Evolutionary conservation across 352 stramenopile species (phyloP).

Genomic region (Globisporangium abappressorium): DNA sequence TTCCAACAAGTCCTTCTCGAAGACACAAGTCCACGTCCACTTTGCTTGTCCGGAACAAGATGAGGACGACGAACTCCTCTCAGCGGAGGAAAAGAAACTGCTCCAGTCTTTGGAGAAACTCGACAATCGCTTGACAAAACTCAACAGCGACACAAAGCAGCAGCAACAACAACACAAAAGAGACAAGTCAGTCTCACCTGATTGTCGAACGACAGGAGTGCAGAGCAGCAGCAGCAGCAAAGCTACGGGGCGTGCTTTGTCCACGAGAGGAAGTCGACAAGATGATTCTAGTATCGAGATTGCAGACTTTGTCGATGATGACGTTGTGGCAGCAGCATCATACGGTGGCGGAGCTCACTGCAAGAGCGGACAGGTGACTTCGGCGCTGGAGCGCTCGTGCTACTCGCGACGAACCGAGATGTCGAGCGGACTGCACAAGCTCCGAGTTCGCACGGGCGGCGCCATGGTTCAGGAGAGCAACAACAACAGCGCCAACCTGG

Average conservation of each 20-base stretch:
- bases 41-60: neutral
- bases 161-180: conserved; percentile 7
- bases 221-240: neutral
- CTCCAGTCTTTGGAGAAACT: conserved; percentile 61
- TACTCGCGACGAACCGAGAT: conserved; percentile 43
- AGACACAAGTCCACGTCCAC: neutral
- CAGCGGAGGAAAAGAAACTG: conserved; percentile 39
- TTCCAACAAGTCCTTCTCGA: neutral
- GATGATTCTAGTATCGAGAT: neutral
- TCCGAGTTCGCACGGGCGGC: conserved; percentile 45
- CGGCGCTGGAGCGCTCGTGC: conserved; percentile 31
- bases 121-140: conserved; percentile 30
- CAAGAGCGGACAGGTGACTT: conserved; percentile 31
- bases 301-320: conserved; percentile 11
- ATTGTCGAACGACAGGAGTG: neutral
- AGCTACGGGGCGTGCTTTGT: neutral
- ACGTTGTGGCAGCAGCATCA: conserved; percentile 24
- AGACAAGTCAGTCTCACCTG: neutral
- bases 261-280: neutral
- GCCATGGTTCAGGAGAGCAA: conserved; percentile 22
- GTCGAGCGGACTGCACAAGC: conserved; percentile 50
- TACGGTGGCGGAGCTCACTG: conserved; percentile 47
- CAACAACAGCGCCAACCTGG: conserved; percentile 11
- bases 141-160: conserved; percentile 9
- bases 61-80: conserved; percentile 27